Percentiles rank a stretch among this genome's conserved stretches.
These are phyloP conservation scores for Paxillus ammoniavirescens DNA, from an alignment of 768 basidiomycete genomes.

Conservation along the genomic window DNA sequence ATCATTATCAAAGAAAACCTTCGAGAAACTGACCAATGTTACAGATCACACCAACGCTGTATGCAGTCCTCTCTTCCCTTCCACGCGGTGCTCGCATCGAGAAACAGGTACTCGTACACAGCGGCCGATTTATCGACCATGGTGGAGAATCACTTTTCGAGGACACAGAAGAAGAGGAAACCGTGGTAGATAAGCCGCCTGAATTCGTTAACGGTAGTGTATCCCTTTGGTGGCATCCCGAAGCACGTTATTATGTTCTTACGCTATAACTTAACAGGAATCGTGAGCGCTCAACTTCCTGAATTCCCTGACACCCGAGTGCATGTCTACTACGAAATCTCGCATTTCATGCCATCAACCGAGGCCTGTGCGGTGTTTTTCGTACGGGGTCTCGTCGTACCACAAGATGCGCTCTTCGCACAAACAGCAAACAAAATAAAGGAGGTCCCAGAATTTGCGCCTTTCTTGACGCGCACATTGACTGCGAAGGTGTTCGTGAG, in stretches of 20 bases:
- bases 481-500: constrained; percentile 26
- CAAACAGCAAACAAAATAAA: constrained; percentile 14
- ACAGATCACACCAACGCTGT: constrained; percentile 48
- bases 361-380: constrained; percentile 47
- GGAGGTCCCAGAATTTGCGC: constrained; percentile 10
- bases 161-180: constrained; percentile 40
- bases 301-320: constrained; percentile 6
- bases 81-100: constrained; percentile 75
- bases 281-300: constrained; percentile 6
- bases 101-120: constrained; percentile 74
- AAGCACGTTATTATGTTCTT: not conserved
- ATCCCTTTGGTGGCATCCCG: not conserved
- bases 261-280: constrained; percentile 9
- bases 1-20: not conserved
- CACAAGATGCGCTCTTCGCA: constrained; percentile 8
- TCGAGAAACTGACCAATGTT: not conserved
- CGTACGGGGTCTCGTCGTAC: constrained; percentile 30
- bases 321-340: constrained; percentile 47
- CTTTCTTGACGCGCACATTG: constrained; percentile 23
- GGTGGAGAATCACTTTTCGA: constrained; percentile 21
- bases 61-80: constrained; percentile 58
- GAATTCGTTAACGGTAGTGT: constrained; percentile 40
- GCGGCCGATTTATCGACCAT: constrained; percentile 48
- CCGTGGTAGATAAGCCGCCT: constrained; percentile 35
- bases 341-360: constrained; percentile 38